These are phyloP conservation scores for Salmacisia buchloeana DNA, from an alignment of 1,284 basidiomycete species.

Conservation along the genomic window DNA sequence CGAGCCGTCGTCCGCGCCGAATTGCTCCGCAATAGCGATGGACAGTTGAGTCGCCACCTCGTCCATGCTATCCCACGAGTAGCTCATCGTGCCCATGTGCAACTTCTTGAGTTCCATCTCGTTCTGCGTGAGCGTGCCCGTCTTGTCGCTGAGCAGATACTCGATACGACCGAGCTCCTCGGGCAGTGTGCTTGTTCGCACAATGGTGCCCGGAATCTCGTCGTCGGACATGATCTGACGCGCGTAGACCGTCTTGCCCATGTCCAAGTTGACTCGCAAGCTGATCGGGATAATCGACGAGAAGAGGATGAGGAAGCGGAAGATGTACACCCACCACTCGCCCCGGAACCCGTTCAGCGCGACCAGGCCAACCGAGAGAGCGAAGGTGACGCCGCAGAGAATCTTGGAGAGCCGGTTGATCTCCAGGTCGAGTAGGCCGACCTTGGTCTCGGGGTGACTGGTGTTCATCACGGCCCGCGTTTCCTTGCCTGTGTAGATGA, in stretches of 20 bases:
- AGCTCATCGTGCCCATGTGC: conserved; percentile 98
- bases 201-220: conserved; percentile 92
- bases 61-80: conserved; percentile 94
- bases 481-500: conserved; percentile 89
- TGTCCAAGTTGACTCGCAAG: conserved; percentile 94
- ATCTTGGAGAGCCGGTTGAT: conserved; percentile 98
- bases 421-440: conserved; percentile 84
- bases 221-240: conserved; percentile 86
- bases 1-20: conserved; percentile 15
- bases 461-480: conserved; percentile 99
- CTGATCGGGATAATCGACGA: conserved; percentile 99
- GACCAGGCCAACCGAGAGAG: conserved; percentile 80
- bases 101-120: conserved; percentile 99
- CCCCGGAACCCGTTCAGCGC: conserved; percentile 95
- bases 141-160: conserved; percentile 93
- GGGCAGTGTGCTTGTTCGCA: conserved; percentile 89
- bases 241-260: conserved; percentile 98
- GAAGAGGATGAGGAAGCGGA: conserved; percentile 94
- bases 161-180: conserved; percentile 95
- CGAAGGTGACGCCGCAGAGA: conserved; percentile 86
- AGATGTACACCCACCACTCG: conserved; percentile 90
- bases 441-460: conserved; percentile 89
- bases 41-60: conserved; percentile 85
- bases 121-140: conserved; percentile 94
- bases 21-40: conserved; percentile 61